A percentile compares a stretch with the other conserved stretches of the same genome.
Conservation (phyloP, 352 stramenopile genomes). For the Pythium aristosporum region DNA sequence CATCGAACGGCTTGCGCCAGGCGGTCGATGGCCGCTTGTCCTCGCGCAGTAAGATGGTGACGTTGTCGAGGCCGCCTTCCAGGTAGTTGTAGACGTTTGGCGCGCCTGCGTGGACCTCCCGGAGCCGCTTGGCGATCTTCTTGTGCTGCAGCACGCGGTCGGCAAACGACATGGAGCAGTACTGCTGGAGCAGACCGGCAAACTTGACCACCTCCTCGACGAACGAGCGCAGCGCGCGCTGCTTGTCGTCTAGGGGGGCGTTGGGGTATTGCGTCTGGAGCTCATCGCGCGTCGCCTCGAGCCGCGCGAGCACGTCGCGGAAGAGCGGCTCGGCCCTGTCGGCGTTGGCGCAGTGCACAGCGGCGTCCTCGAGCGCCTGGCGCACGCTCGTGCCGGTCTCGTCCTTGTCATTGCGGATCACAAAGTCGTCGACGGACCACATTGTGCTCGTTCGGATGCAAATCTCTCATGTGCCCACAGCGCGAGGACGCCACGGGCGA, state of each 20-base stretch:
- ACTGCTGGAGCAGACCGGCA: neutral
- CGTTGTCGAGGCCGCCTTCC: conserved; percentile 2
- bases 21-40: neutral
- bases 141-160: conserved; percentile 13
- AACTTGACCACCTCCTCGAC: conserved; percentile 12
- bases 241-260: neutral
- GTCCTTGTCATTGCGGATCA: conserved; percentile 5
- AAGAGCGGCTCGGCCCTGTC: conserved; percentile 2
- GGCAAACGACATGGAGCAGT: neutral
- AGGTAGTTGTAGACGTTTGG: conserved; percentile 1
- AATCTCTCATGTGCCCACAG: neutral
- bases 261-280: neutral
- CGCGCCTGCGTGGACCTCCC: conserved; percentile 8
- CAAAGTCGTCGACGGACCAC: neutral
- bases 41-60: neutral
- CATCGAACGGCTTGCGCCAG: neutral
- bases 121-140: neutral
- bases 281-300: conserved; percentile 4
- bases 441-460: neutral
- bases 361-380: conserved; percentile 1
- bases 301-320: neutral
- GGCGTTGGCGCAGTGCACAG: neutral
- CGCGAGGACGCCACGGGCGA: neutral
- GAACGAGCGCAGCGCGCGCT: neutral
- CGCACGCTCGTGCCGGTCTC: conserved; percentile 1